Evolutionary conservation across 495 filamentous ascomycete genomes (phyloP), one percentile per base, ranked within the genome.

Genomic region (Podospora bellae-mahoneyi): DNA sequence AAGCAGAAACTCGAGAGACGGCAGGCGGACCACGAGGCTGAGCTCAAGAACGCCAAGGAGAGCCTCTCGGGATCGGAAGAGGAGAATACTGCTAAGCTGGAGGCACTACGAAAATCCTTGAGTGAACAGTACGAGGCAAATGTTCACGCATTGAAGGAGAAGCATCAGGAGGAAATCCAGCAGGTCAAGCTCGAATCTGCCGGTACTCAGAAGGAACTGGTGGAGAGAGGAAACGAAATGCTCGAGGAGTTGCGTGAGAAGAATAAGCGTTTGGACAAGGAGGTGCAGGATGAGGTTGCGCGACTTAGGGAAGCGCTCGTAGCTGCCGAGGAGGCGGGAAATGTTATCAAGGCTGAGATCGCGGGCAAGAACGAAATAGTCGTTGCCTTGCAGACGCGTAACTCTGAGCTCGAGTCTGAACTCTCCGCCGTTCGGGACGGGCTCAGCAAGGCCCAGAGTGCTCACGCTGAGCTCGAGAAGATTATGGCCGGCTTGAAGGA

Each of bases 261-360:
- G 34, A 78, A 85, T 61, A 81, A 82, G 64, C 64, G 65, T 53
- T 64, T 69, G 1, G 53, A 80, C 30, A 73, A 74, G n/a, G 77
- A 79, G 5, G 66, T 85, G 27, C 79, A 85, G 70, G 77, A 76
- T 70, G 78, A 80, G 72, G 69, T 84, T 7, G 75, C 80, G 60
- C 79, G 82, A 19, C 62, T 86, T 61, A 78, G 74, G 6, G 73
- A 73, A 0, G 75, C 80, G 66, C 76, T 76, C 9, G 76, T 76
- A 15, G 65, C 74, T 1, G 74, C 77, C 4, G 72, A 82, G 63
- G 68, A 74, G 64, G 69, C 68, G 53, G 75, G 80, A 7, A 77
- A 78, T 60, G 64, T 71, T 53, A 79, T 80, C 62, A 79, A 83
- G 69, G 70, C 78, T 13, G 80, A 80, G 23, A 67, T 80, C 13